These are phyloP conservation scores for Lecanosticta acicola DNA, from an alignment of 2,329 filamentous ascomycete species.

Conservation along the genomic window DNA sequence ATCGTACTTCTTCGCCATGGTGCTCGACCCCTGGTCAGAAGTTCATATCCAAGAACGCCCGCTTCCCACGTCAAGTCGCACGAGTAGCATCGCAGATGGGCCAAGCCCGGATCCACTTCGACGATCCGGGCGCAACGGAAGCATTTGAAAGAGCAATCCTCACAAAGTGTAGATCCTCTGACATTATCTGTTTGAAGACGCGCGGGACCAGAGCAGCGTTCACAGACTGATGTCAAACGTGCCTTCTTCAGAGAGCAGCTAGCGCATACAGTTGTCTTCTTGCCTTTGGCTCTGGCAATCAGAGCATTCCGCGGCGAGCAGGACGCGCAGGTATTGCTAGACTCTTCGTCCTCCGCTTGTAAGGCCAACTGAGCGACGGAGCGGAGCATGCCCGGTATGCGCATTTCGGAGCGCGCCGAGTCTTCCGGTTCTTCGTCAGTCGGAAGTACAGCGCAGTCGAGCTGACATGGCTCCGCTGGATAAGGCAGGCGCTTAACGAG, in stretches of 20 bases:
- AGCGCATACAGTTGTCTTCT: conserved; percentile 3
- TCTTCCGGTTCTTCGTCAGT: conserved; percentile 35
- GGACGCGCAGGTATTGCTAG: conserved; percentile 1
- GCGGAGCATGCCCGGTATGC: conserved; percentile 38
- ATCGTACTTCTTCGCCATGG: background rate
- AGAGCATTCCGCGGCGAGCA: conserved; percentile 3
- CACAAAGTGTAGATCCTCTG: conserved; percentile 29
- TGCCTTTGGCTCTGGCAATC: background rate
- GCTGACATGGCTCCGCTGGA: conserved; percentile 20
- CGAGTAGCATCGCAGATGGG: conserved; percentile 25
- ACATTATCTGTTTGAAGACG: conserved; percentile 8
- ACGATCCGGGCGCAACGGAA: conserved; percentile 36
- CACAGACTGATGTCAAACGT: conserved; percentile 13
- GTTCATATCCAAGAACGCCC: conserved; percentile 38
- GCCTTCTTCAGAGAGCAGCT: conserved; percentile 11
- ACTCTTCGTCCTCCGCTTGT: conserved; percentile 4
- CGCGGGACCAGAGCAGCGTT: conserved; percentile 13
- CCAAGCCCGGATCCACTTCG: conserved; percentile 15
- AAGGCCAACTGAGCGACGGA: conserved; percentile 2
- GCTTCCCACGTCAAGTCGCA: conserved; percentile 36
- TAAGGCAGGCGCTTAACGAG: conserved; percentile 5
- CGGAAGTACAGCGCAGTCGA: conserved; percentile 30
- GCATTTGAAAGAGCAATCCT: conserved; percentile 40
- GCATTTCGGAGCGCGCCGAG: conserved; percentile 35
- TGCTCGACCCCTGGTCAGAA: conserved; percentile 4